Conservation (phyloP, 768 basidiomycete species). For the Cubamyces lactineus region DNA sequence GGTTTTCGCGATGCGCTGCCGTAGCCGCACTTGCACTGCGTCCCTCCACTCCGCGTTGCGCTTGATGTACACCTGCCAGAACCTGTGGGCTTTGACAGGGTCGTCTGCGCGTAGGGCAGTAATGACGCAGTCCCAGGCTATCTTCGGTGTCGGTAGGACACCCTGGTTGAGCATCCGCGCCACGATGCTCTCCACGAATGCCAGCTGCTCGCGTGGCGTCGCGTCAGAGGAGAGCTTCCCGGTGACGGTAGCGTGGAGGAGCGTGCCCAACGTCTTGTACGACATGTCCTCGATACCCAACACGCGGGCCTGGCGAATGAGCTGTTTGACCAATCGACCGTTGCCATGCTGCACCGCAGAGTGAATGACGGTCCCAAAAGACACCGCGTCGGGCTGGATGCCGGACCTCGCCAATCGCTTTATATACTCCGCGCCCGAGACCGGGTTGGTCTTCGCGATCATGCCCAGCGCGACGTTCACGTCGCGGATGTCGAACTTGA, state of each 20-base stretch:
- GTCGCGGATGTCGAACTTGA: constrained; percentile 65
- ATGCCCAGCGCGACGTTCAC: constrained; percentile 64
- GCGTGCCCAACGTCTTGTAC: constrained; percentile 50
- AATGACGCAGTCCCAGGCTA: constrained; percentile 55
- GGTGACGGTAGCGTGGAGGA: constrained; percentile 48
- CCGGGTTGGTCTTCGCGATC: constrained; percentile 53
- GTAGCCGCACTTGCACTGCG: constrained; percentile 45
- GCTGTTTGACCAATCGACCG: constrained; percentile 43
- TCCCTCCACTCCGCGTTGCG: constrained; percentile 51
- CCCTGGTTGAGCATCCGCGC: constrained; percentile 39
- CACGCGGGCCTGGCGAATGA: constrained; percentile 46
- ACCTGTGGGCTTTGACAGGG: constrained; percentile 56
- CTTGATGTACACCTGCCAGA: constrained; percentile 56
- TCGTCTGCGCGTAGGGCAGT: constrained; percentile 53
- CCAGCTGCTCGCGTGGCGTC: constrained; percentile 41
- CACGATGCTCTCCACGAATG: constrained; percentile 47
- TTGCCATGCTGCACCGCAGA: constrained; percentile 53
- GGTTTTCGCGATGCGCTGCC: constrained; percentile 43
- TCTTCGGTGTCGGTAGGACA: constrained; percentile 46
- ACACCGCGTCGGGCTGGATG: constrained; percentile 53
- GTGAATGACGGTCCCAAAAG: constrained; percentile 66
- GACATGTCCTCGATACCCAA: constrained; percentile 43
- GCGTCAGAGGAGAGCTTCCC: constrained; percentile 7
- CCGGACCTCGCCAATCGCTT: constrained; percentile 52
- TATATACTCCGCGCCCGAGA: constrained; percentile 50